Base-by-base conservation (phyloP, 768 basidiomycete species). In the Chlorophyllum brunneum region DNA sequence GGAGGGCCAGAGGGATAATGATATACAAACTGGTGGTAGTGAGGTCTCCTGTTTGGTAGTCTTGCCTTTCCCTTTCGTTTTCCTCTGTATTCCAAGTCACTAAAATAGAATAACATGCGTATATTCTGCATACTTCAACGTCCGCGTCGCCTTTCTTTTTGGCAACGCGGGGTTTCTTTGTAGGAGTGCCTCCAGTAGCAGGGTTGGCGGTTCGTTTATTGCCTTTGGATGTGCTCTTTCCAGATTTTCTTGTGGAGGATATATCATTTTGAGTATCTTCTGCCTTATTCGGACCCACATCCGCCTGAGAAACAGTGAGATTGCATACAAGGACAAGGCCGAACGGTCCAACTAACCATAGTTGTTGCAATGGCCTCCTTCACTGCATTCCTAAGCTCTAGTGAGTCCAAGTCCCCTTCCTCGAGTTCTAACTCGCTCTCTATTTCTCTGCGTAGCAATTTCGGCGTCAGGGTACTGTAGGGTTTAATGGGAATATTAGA, bases 371-470 rank as follows among this genome's bases (percentile, higher is more conserved):
- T 71, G 3, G 70, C 71, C 8, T 60, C 54, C 56, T 80, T 83
- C 22, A 88, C 61, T 2, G 69, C 60, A 13, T 58, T 52, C 60
- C 76, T 86, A 65, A 75, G 80, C 42, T 74, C 67, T 16, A 67
- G 61, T 23, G 54, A 58, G 24, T 76, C 73, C 34, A 86, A 63
- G 2, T 67, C 60, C 0, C 77, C 79, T 4, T 65, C 56, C 7
- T 72, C 69, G n/a, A 86, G 62, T 3, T 58, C 52, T 38, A 83
- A 69, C 20, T 69, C 57, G 22, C 67, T 58, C 64, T 85, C 84
- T 1, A 86, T 47, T n/a, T 70, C 59, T 50, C 67, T 63, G 10
- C 84, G 77, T 22, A 86, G 70, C 10, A 75, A 68, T 20, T 78
- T 76, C 13, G 71, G 71, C 1, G 83, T 84, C 20, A 77, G 58